Conservation (phyloP, 2,329 filamentous ascomycete genomes). For the Neofusicoccum umdonicola region DNA sequence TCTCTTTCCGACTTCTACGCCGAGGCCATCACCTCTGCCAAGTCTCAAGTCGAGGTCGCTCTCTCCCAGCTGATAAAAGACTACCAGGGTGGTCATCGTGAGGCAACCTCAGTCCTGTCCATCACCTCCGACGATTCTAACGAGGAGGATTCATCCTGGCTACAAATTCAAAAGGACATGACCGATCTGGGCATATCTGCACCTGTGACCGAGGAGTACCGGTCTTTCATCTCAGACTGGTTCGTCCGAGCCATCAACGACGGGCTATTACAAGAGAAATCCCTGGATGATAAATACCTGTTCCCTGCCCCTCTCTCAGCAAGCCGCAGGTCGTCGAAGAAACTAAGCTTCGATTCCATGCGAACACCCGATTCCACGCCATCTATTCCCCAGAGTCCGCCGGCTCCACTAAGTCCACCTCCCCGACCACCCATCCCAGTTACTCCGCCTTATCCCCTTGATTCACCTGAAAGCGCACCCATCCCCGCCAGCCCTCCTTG, state of each 20-base stretch:
- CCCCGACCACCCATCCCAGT: too few species aligned
- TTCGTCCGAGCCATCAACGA: slow-evolving; percentile 32
- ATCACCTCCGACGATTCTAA: not conserved
- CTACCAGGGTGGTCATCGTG: slow-evolving; percentile 30
- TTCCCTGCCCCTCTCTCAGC: not conserved
- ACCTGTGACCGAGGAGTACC: slow-evolving; percentile 20
- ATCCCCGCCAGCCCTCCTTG: not conserved
- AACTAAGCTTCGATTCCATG: not conserved
- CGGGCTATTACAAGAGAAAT: slow-evolving; percentile 27
- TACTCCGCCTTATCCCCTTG: too few species aligned
- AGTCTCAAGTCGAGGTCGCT: slow-evolving; percentile 30
- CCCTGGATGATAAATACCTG: slow-evolving; percentile 17
- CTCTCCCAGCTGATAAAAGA: slow-evolving; percentile 30
- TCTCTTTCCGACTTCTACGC: slow-evolving; percentile 31
- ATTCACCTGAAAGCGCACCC: too few species aligned
- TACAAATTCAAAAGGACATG: slow-evolving; percentile 31
- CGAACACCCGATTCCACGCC: not conserved
- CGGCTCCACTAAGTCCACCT: too few species aligned
- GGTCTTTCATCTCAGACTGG: slow-evolving; percentile 31
- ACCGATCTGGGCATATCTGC: slow-evolving; percentile 31
- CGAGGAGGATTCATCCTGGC: slow-evolving; percentile 31
- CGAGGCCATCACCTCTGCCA: slow-evolving; percentile 28
- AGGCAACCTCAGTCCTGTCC: slow-evolving; percentile 27
- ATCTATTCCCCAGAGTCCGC: not conserved
- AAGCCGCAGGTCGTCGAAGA: not conserved